phyloP scores from a whole-genome alignment of 257 asterid species.

The Solanum megistacrolobum region DNA sequence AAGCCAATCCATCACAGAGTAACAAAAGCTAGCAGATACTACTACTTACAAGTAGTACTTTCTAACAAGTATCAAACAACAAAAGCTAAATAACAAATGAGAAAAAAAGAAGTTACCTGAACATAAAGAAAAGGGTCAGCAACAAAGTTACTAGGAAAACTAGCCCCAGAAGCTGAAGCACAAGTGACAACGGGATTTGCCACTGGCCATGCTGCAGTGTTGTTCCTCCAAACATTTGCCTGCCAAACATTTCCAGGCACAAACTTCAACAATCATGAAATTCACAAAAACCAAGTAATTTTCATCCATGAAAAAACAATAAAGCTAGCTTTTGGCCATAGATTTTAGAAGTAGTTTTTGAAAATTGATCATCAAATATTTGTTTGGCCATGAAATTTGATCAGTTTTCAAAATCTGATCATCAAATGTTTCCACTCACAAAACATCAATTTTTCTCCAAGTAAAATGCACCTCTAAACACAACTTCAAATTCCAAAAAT shows the following conservation, averaged over 20 bases:
- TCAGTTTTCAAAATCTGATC: not conserved
- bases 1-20: not conserved
- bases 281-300: not conserved
- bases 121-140: slow-evolving; percentile 86
- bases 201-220: slow-evolving; percentile 87
- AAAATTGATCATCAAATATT: not conserved
- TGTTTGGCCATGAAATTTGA: not conserved
- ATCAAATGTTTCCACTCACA: not conserved
- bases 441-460: not conserved
- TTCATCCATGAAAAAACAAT: not conserved
- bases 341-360: not conserved
- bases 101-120: slow-evolving; percentile 29
- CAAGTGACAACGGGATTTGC: slow-evolving; percentile 90
- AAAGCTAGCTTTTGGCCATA: not conserved
- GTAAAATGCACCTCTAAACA: not conserved
- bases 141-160: slow-evolving; percentile 86
- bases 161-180: slow-evolving; percentile 79
- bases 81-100: not conserved
- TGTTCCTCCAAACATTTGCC: slow-evolving; percentile 61
- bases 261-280: not conserved
- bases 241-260: slow-evolving; percentile 25
- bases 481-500: not conserved
- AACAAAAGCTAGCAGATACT: not conserved
- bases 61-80: not conserved
- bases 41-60: not conserved